Evolutionary conservation across 768 basidiomycete genomes (phyloP), one percentile per base, ranked within the genome.

Genomic region (Russula earlei): DNA sequence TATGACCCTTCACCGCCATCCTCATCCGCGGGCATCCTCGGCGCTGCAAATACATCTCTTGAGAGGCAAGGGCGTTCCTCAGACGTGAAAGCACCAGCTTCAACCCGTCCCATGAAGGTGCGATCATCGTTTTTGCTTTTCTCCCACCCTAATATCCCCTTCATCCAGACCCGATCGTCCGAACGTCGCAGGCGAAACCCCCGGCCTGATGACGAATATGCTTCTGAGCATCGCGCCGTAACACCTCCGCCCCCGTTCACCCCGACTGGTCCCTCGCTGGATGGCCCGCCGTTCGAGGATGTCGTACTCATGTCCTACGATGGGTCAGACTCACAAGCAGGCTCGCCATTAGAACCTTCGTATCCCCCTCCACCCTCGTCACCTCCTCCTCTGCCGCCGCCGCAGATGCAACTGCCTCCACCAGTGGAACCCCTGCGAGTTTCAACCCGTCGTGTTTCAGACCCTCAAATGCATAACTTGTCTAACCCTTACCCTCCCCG

Each of bases 171-270:
- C 15, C 43, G 29, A 46, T 33, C 41, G 7, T 19, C 38, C 5
- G 52, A 48, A n/a, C 54, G 49, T 22, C 43, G 36, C 27, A 50
- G 49, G 14, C 40, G 19, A 22, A 43, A 38, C 29, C n/a, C 27
- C 22, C 17, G 11, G 2, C 20, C 41, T n/a, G 52, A 42, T 10
- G 17, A 37, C 43, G 44, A 54, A 19, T 50, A 27, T 46, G n/a
- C n/a, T 31, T 14, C 29, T 36, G 56, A 42, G 40, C 22, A 11
- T n/a, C 56, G 61, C 34, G 43, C 27, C 10, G 49, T 51, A 14
- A 62, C 64, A 33, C 70, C 67, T 33, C 76, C 76, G 1, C 77
- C 76, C 0, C 71, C 73, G 8, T 77, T 74, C 61, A 63, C 68
- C 14, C 52, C 69, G 0, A 64, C 68, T 11, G 74, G 68, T 1